Conservation (phyloP, 805 yeast species). For the Groenewaldozyma salmanticensis region DNA sequence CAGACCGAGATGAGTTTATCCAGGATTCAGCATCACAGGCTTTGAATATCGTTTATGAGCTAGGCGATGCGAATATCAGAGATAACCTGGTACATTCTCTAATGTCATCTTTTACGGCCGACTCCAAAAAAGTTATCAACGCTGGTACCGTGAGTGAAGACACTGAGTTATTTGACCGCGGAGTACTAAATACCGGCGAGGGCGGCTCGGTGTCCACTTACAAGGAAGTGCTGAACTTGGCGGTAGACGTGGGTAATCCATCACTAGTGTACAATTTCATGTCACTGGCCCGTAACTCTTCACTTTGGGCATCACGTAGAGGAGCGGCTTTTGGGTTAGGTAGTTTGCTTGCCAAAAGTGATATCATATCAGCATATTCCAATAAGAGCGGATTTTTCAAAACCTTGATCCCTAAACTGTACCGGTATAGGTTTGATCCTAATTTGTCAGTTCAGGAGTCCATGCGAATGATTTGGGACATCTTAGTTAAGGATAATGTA, state of each 20-base stretch:
- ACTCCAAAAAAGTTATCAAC: conserved; percentile 36
- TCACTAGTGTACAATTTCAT: conserved; percentile 86
- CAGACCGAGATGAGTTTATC: conserved; percentile 75
- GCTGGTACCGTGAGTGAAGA: conserved; percentile 69
- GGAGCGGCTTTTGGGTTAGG: conserved; percentile 94
- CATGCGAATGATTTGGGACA: conserved; percentile 83
- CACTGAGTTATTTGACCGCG: conserved; percentile 79
- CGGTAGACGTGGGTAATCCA: conserved; percentile 94
- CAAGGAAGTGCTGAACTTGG: conserved; percentile 76
- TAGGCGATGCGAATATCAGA: conserved; percentile 57
- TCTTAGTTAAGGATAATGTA: conserved; percentile 50
- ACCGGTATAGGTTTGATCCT: conserved; percentile 81
- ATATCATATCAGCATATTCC: conserved; percentile 18
- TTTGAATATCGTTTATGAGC: conserved; percentile 67
- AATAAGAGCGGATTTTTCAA: conserved; percentile 26
- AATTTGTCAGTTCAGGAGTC: conserved; percentile 61
- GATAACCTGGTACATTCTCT: conserved; percentile 67
- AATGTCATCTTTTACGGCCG: conserved; percentile 67
- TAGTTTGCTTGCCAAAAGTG: conserved; percentile 68
- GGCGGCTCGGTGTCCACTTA: conserved; percentile 87
- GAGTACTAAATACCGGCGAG: conserved; percentile 67
- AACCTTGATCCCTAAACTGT: conserved; percentile 70
- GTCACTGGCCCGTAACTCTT: conserved; percentile 81
- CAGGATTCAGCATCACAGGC: conserved; percentile 93
- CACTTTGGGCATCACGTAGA: conserved; percentile 85